Percentiles rank a stretch among this genome's conserved stretches.
Conservation (phyloP, 352 stramenopile species). For the Phytopythium sindhum region DNA sequence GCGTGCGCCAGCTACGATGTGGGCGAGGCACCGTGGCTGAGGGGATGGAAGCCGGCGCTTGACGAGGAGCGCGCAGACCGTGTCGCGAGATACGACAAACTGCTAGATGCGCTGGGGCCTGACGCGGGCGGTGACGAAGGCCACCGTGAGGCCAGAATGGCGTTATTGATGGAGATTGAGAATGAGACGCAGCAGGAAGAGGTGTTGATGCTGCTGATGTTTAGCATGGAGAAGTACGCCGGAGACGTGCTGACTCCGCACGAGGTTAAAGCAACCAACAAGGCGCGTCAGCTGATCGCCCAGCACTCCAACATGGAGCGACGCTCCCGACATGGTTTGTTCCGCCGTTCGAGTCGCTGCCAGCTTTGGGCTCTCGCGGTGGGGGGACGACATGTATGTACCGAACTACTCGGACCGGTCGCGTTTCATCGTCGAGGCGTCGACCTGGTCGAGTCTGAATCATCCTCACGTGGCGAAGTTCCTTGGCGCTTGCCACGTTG, state of each 20-base stretch:
- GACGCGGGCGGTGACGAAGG: not conserved
- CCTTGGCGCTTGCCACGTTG: slow-evolving; percentile 1
- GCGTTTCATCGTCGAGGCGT: not conserved
- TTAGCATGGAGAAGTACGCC: not conserved
- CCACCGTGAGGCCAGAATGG: not conserved
- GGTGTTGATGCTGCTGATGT: not conserved
- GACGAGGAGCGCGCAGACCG: not conserved
- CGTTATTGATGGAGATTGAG: not conserved
- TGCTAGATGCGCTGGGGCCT: not conserved
- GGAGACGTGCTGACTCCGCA: not conserved
- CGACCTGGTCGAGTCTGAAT: not conserved
- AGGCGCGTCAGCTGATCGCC: not conserved
- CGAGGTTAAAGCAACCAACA: not conserved
- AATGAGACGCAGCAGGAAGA: not conserved
- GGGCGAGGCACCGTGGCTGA: not conserved
- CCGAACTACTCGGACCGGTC: not conserved
- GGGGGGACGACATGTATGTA: slow-evolving; percentile 1
- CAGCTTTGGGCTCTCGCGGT: not conserved
- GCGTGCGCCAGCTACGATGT: not conserved
- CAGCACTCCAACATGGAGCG: not conserved
- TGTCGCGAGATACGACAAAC: not conserved
- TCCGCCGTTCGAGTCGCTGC: not conserved
- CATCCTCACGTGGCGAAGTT: slow-evolving; percentile 6
- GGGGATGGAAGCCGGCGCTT: not conserved
- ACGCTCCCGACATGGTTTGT: not conserved